Evolutionary conservation across 2,329 filamentous ascomycete genomes (phyloP).

Genomic region (Chaetoscypha palmicola): DNA sequence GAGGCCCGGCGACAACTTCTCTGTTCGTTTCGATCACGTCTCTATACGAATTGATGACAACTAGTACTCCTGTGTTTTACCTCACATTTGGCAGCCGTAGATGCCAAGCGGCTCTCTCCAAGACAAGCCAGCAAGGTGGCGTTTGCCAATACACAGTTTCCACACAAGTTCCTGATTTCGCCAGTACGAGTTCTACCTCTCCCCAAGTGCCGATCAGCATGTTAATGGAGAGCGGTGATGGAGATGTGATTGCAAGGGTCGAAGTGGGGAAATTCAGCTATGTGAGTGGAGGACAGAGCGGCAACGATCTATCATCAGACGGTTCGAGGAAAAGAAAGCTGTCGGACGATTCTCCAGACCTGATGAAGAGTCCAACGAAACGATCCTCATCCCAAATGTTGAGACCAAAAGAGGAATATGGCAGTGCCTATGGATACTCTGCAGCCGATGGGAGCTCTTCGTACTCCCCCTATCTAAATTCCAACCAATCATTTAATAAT

Average conservation of each 20-base stretch:
- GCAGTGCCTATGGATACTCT: constrained; percentile 48
- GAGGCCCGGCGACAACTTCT: constrained; percentile 62
- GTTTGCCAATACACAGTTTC: constrained; percentile 64
- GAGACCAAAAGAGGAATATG: constrained; percentile 40
- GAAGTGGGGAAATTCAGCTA: constrained; percentile 59
- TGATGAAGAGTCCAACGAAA: constrained; percentile 41
- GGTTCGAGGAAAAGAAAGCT: constrained; percentile 49
- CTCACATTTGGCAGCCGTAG: constrained; percentile 75
- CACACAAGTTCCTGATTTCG: constrained; percentile 62
- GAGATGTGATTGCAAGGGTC: constrained; percentile 41
- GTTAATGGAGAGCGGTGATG: constrained; percentile 51
- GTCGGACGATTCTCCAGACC: constrained; percentile 42
- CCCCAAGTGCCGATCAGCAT: constrained; percentile 52
- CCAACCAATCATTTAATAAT: constrained; percentile 37
- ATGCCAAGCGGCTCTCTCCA: constrained; percentile 59
- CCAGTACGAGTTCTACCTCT: constrained; percentile 47
- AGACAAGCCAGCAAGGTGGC: constrained; percentile 51
- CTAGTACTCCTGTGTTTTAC: constrained; percentile 49
- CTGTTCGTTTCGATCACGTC: constrained; percentile 69
- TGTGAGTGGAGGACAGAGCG: constrained; percentile 37
- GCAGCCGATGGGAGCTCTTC: constrained; percentile 38
- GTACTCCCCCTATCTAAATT: constrained; percentile 44
- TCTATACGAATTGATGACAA: constrained; percentile 64
- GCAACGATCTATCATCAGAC: constrained; percentile 32
- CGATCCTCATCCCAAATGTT: constrained; percentile 40